These are phyloP conservation scores for Schoenoplectus triqueter DNA, from an alignment of 202 grass and related monocot species.

Conservation along the genomic window DNA sequence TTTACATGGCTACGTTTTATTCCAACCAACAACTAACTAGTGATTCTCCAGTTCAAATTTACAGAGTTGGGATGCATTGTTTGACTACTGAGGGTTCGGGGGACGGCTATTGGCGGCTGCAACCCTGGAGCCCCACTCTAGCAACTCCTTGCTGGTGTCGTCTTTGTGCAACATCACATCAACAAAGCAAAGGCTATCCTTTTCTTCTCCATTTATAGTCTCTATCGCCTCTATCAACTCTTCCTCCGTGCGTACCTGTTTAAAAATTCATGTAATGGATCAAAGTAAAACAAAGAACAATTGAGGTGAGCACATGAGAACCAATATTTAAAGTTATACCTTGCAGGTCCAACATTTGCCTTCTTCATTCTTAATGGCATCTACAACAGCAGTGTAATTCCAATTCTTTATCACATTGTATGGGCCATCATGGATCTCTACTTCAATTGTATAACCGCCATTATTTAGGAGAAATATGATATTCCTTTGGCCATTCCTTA, in stretches of 20 bases:
- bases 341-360: conserved; percentile 80
- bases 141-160: conserved; percentile 86
- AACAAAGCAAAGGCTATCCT: conserved; percentile 84
- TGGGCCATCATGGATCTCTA: conserved; percentile 90
- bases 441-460: conserved; percentile 91
- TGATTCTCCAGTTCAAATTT: neutral
- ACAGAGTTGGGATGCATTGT: conserved; percentile 6
- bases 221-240: conserved; percentile 60
- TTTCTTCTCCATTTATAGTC: conserved; percentile 51
- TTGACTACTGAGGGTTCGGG: conserved; percentile 71
- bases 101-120: conserved; percentile 66
- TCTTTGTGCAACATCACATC: conserved; percentile 86
- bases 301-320: neutral
- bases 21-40: neutral
- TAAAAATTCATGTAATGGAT: neutral
- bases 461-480: conserved; percentile 97
- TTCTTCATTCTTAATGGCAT: conserved; percentile 82
- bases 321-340: conserved; percentile 39
- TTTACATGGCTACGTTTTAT: neutral
- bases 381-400: conserved; percentile 77
- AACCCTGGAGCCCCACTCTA: conserved; percentile 88
- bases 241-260: conserved; percentile 71
- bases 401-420: conserved; percentile 97
- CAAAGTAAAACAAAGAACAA: too few species aligned
- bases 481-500: conserved; percentile 68